Evolutionary conservation across 108 stramenopile genomes (phyloP).

Genomic region (Nitzschia putrida): DNA sequence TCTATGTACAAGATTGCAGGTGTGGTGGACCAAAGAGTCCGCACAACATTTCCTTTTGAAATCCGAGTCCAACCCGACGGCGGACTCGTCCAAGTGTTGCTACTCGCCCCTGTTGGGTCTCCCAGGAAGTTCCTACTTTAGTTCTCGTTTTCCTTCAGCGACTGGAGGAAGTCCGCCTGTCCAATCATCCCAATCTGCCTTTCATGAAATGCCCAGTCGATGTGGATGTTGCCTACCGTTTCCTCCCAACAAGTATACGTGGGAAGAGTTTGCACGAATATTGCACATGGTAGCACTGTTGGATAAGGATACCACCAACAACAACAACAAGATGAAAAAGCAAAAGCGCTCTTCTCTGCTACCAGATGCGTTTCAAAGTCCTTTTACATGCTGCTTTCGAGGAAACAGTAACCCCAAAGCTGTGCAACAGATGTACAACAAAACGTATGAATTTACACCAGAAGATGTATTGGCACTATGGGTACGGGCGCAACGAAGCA

Average conservation of each 20-base stretch:
- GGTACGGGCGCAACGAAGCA: conserved; percentile 55
- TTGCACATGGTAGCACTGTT: conserved; percentile 33
- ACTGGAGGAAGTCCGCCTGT: background rate
- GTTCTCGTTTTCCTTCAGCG: conserved; percentile 1
- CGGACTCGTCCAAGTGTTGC: conserved; percentile 6
- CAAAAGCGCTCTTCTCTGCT: background rate
- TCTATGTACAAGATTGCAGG: conserved; percentile 32
- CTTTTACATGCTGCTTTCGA: conserved; percentile 1
- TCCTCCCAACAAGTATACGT: conserved; percentile 48
- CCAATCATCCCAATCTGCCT: conserved; percentile 1
- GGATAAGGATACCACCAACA: background rate
- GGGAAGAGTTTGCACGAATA: conserved; percentile 45
- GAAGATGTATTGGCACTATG: conserved; percentile 51
- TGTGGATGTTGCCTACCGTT: conserved; percentile 32
- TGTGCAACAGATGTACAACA: background rate
- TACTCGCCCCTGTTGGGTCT: conserved; percentile 34
- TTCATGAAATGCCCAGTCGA: conserved; percentile 1
- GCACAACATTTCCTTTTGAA: conserved; percentile 40
- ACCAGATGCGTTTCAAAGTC: conserved; percentile 14
- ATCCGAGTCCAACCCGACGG: background rate
- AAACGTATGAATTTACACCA: conserved; percentile 24
- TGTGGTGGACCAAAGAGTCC: conserved; percentile 44
- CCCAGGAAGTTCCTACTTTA: conserved; percentile 28
- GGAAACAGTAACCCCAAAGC: conserved; percentile 1
- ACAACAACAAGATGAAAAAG: background rate